Evolutionary conservation across 106 monocot genomes (phyloP), one percentile per base, ranked within the genome.

Genomic region (Apostasia ramifera): DNA sequence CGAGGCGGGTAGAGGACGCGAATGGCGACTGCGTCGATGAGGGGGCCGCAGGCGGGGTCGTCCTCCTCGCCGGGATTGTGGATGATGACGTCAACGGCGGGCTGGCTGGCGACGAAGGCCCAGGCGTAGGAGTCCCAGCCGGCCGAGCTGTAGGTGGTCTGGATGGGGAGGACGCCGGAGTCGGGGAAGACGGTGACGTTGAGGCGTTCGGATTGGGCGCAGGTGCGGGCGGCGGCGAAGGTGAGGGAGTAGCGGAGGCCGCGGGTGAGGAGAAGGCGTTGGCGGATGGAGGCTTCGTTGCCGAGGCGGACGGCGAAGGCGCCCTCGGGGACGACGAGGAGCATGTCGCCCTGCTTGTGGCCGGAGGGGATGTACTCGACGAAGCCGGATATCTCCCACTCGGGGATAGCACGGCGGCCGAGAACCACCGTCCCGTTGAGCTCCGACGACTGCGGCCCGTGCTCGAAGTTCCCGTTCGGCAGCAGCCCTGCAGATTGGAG

Each of bases 111-210:
- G 53, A 51, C 62, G 49, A 73, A 88, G 5, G 84, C 84, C 88
- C 88, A 88, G 10, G 88, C 78, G 69, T 82, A 88, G 9, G 79
- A 82, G 40, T 84, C 88, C 88, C 88, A 88, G 1, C 84, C 88
- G 58, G 54, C 73, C 76, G 79, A 81, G 70, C 80, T 81, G 58
- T 78, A 88, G 78, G 81, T 84, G 42, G 88, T 88, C 66, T 88
- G 88, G 70, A 88, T 79, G 39, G 88, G 73, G 51, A 88, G 53
- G 8, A 81, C 40, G 46, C 71, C 75, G 40, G 66, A 78, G 66
- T 79, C 65, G 2, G 78, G 72, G 8, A 78, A 55, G 60, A 78
- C 84, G 8, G 88, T 81, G 12, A 88, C 59, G 50, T 84, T 88
- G 53, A 88, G 81, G 63, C 61, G 59, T 81, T 84, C 88, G 49